phyloP scores from a whole-genome alignment of 352 stramenopile genomes.

The Plasmopara halstedii region DNA sequence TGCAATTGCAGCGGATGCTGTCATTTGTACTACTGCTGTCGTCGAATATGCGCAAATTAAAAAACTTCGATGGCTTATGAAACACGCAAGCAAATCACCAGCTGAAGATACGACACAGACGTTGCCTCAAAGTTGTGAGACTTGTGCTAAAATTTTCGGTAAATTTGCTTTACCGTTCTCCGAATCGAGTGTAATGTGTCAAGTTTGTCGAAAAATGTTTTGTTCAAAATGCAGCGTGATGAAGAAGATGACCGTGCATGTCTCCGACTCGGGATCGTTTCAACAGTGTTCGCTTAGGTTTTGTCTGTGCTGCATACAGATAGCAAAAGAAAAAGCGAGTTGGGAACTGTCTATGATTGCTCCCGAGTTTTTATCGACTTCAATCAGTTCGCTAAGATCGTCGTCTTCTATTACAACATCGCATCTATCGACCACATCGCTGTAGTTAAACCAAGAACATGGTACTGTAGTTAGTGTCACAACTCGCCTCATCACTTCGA shows the following conservation, averaged over 20 bases:
- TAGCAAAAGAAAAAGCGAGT: too few species aligned
- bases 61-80: conserved; percentile 54
- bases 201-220: conserved; percentile 32
- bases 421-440: too few species aligned
- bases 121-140: conserved; percentile 22
- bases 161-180: conserved; percentile 10
- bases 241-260: conserved; percentile 49
- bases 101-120: background rate
- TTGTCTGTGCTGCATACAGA: conserved; percentile 37
- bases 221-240: conserved; percentile 43
- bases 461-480: too few species aligned
- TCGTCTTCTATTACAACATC: too few species aligned
- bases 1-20: too few species aligned
- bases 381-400: too few species aligned
- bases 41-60: conserved; percentile 50
- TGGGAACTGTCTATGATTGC: too few species aligned
- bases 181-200: conserved; percentile 19
- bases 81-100: conserved; percentile 13
- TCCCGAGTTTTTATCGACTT: too few species aligned
- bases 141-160: conserved; percentile 13
- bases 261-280: conserved; percentile 21
- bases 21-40: conserved; percentile 30
- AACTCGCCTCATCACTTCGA: too few species aligned
- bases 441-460: too few species aligned
- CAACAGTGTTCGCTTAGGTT: conserved; percentile 34